Evolutionary conservation across 805 yeast species (phyloP), one percentile per base, ranked within the genome.

Genomic region (Nakazawaea ernobii): DNA sequence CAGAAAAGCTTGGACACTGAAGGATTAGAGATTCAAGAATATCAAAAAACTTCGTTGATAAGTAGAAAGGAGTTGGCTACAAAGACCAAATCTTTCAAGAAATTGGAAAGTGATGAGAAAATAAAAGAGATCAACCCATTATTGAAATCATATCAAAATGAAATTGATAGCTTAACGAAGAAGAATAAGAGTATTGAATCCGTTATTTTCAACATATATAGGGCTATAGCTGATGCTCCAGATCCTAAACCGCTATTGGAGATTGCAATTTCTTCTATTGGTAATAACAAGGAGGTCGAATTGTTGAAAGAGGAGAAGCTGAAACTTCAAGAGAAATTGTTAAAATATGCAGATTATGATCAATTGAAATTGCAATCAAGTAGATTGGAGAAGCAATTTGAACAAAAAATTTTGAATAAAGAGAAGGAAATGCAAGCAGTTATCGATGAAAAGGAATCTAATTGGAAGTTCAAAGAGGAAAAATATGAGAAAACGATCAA

Each of bases 241-340:
- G 97, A 92, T 66, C 98, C 98, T 1, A 79, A 75, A 52, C 95
- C 96, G 4, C 63, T 91, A 37, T 67, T 92, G 49, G 86, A 85
- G 55, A 74, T 80, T 35, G 79, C 91, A 1, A 60, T 86, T 27
- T 87, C 82, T 43, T 77, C 87, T 5, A 78, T 84, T 7, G 63
- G 74, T 3, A 74, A 77, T 15, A 69, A 74, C 1, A 69, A 74
- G 17, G 88, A 86, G 45, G 66, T 75, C 6, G 74, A 72, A 3
- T 63, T 64, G 8, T 63, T 86, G 42, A 73, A 73, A 49, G 66
- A 68, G 24, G 86, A 86, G 53, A 75, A 73, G 47, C 60, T 61
- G 4, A 58, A 58, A 11, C 62, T 84, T 46, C 77, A 79, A 50
- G 84, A 82, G 42, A 80, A 81, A 59, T 59, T 87, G 35, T 67